Evolutionary conservation across 257 asterid species (phyloP), one percentile per base, ranked within the genome.

Genomic region (Solanum piurae): DNA sequence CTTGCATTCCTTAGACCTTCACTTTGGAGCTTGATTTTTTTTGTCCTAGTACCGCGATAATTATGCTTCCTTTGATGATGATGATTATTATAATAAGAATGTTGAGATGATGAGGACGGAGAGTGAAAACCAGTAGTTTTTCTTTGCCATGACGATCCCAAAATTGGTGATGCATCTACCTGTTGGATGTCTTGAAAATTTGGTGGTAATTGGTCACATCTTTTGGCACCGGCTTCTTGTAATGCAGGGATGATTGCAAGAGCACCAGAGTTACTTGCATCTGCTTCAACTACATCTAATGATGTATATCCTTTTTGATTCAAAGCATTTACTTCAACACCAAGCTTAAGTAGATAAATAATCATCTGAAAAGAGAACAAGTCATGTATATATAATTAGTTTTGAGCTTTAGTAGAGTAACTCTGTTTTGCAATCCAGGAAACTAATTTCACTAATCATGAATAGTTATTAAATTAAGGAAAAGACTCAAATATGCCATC

Each of bases 1-100:
- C 93, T 86, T 4, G 95, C 94, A 34, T 93, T 93, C 27, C 93
- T 27, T 16, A 92, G 76, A 6, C 93, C 93, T 49, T 92, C 94
- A 60, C 88, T 89, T 77, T 93, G 93, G 46, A 93, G 92, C 29
- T 90, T 90, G 3, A 90, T 80, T 83, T 92, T 89, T 66, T 89
- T 92, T 5, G 84, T 83, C 46, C 91, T 86, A 12, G 55, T 23
- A 38, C 34, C 12, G 64, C 34, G 90, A 42, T 86, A 90, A 44
- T 33, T 87, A 37, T 71, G 92, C 11, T 69, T 90, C 62, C 62
- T 40, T 76, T 77, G 62, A 77, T 77, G 84, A 77, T 74, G 1
- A 42, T 42, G 0, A 23, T 60, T 4, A 58, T 25, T 64, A 31
- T 69, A 1, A 77, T 40, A 40, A 0, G 62, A 77, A 49, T 52